Conservation (phyloP, 1,139 yeast genomes). For the Yueomyces sp. region DNA sequence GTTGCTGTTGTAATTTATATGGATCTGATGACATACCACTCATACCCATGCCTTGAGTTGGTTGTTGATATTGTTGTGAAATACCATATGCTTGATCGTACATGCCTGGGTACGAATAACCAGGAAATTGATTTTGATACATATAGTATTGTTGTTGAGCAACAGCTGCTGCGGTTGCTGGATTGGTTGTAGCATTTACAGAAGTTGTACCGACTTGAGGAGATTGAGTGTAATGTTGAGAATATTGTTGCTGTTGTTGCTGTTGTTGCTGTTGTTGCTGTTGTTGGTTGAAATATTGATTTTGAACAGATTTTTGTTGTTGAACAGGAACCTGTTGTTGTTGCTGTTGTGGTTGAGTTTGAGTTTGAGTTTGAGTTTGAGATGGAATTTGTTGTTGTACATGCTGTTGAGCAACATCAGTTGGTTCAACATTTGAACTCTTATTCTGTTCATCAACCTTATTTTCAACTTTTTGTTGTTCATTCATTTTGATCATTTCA, state of each 20-base stretch:
- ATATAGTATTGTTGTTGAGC: conserved; percentile 24
- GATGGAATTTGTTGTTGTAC: conserved; percentile 1
- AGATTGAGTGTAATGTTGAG: conserved; percentile 4
- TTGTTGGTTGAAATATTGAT: conserved; percentile 2
- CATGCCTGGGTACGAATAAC: conserved; percentile 27
- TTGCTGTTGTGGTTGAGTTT: conserved; percentile 1
- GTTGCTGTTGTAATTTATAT: conserved; percentile 8
- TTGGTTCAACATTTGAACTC: conserved; percentile 1
- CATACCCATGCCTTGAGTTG: conserved; percentile 8
- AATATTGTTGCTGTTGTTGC: conserved; percentile 3
- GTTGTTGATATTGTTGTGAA: conserved; percentile 16
- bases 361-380: conserved; percentile 1
- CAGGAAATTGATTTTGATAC: conserved; percentile 26
- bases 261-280: conserved; percentile 2
- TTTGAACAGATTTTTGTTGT: conserved; percentile 2
- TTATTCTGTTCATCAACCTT: conserved; percentile 1
- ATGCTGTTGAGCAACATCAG: not conserved
- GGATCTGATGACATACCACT: conserved; percentile 9
- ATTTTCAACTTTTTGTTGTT: conserved; percentile 1
- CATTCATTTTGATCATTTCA: not conserved
- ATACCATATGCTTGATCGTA: conserved; percentile 22
- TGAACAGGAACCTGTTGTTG: conserved; percentile 1
- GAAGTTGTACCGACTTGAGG: conserved; percentile 3
- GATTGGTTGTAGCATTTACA: conserved; percentile 3
- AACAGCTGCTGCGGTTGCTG: conserved; percentile 4